These are phyloP conservation scores for Alternaria postmessia DNA, from an alignment of 2,329 filamentous ascomycete species.

Conservation along the genomic window DNA sequence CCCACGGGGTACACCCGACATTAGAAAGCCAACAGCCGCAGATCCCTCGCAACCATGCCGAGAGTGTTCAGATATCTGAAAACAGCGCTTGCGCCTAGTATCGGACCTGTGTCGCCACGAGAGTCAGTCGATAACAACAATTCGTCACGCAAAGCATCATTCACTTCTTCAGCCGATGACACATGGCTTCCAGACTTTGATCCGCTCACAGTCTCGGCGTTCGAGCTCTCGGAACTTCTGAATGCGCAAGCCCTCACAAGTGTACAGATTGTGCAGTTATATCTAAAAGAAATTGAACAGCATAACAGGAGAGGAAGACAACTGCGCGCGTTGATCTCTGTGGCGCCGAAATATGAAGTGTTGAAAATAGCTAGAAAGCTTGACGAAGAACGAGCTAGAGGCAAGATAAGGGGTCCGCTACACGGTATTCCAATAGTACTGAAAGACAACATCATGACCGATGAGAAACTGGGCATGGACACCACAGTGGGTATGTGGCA, in stretches of 20 bases:
- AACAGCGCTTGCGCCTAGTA: slow-evolving; percentile 37
- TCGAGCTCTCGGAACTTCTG: slow-evolving; percentile 43
- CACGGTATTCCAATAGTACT: slow-evolving; percentile 55
- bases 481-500: slow-evolving; percentile 50
- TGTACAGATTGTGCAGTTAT: slow-evolving; percentile 47
- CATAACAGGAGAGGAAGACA: slow-evolving; percentile 48
- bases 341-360: slow-evolving; percentile 49
- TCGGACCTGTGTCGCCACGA: slow-evolving; percentile 31
- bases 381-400: slow-evolving; percentile 51
- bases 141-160: slow-evolving; percentile 36
- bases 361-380: slow-evolving; percentile 49
- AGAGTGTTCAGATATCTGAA: slow-evolving; percentile 40
- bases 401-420: slow-evolving; percentile 48
- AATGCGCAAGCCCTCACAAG: slow-evolving; percentile 41
- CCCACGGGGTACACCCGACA: slow-evolving; percentile 5
- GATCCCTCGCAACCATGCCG: slow-evolving; percentile 26
- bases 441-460: slow-evolving; percentile 55
- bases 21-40: slow-evolving; percentile 5
- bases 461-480: slow-evolving; percentile 49
- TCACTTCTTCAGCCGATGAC: slow-evolving; percentile 36
- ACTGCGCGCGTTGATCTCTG: slow-evolving; percentile 49
- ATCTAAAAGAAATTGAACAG: slow-evolving; percentile 45
- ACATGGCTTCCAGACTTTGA: slow-evolving; percentile 42
- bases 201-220: slow-evolving; percentile 42
- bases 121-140: slow-evolving; percentile 27